A percentile compares a stretch with the other conserved stretches of the same genome.
Evolutionary conservation across 768 basidiomycete genomes (phyloP).

Genomic region (Gyrodon lividus): DNA sequence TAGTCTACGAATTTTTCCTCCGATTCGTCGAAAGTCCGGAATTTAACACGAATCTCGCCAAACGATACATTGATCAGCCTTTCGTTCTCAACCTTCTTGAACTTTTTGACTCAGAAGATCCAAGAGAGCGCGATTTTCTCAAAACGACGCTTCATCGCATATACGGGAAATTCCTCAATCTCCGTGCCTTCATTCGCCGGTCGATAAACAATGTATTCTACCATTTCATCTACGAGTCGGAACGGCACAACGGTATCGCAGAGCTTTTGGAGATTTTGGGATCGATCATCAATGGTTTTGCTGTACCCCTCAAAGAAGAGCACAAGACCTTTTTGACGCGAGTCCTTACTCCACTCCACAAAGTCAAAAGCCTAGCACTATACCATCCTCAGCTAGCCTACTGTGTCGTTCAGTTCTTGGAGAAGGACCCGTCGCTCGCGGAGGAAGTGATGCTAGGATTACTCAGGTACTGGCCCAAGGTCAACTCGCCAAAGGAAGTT

Average conservation of each 20-base stretch:
- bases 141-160: slow-evolving; percentile 99
- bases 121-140: slow-evolving; percentile 97
- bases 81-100: slow-evolving; percentile 97
- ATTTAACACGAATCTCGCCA: slow-evolving; percentile 97
- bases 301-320: slow-evolving; percentile 95
- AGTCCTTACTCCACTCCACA: slow-evolving; percentile 93
- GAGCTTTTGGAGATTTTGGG: slow-evolving; percentile 97
- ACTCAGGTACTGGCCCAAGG: slow-evolving; percentile 98
- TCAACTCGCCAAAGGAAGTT: slow-evolving; percentile 98
- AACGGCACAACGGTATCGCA: slow-evolving; percentile 98
- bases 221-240: slow-evolving; percentile 98
- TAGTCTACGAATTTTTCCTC: slow-evolving; percentile 99
- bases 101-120: slow-evolving; percentile 98
- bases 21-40: slow-evolving; percentile 97
- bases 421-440: slow-evolving; percentile 89
- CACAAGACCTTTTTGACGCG: slow-evolving; percentile 97
- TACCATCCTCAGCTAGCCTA: slow-evolving; percentile 99
- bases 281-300: slow-evolving; percentile 99
- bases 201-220: slow-evolving; percentile 99
- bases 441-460: slow-evolving; percentile 96
- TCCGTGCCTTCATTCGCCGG: slow-evolving; percentile 96
- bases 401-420: slow-evolving; percentile 97
- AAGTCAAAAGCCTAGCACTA: slow-evolving; percentile 94
- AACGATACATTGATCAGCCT: slow-evolving; percentile 93
- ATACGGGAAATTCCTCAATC: slow-evolving; percentile 98